phyloP scores from a whole-genome alignment of 1,139 yeast species.

The Candida sp. region DNA sequence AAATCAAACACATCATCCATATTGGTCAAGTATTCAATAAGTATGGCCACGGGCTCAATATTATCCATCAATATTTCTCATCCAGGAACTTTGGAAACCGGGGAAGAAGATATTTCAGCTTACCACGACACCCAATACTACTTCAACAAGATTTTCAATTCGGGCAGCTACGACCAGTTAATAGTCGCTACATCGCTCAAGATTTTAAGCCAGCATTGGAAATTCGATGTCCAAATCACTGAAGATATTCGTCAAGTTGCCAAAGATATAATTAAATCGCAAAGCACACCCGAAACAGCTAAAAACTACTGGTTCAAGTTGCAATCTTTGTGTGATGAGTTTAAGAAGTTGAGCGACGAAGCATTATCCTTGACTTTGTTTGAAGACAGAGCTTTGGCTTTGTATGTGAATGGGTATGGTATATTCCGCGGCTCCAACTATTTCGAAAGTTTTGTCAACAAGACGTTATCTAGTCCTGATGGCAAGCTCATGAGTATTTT shows the following conservation, averaged over 20 bases:
- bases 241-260: conserved; percentile 20
- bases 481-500: conserved; percentile 27
- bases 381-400: conserved; percentile 17
- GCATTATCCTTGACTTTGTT: conserved; percentile 28
- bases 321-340: conserved; percentile 68
- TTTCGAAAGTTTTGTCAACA: conserved; percentile 28
- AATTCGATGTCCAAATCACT: conserved; percentile 10
- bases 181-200: conserved; percentile 46
- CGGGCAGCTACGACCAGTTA: conserved; percentile 47
- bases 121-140: conserved; percentile 40
- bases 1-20: conserved; percentile 64
- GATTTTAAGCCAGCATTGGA: conserved; percentile 31
- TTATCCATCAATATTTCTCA: conserved; percentile 22
- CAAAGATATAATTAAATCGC: conserved; percentile 25
- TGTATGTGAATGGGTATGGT: conserved; percentile 41
- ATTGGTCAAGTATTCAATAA: conserved; percentile 27
- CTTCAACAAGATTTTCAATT: conserved; percentile 46
- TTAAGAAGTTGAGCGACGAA: conserved; percentile 62
- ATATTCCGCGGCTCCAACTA: conserved; percentile 36
- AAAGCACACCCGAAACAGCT: conserved; percentile 10
- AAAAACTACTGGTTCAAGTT: conserved; percentile 55
- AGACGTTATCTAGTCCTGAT: conserved; percentile 15
- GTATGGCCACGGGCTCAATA: conserved; percentile 21
- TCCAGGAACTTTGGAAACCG: conserved; percentile 13
- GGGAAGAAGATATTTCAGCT: conserved; percentile 26